These are phyloP conservation scores for Micractinium sp. DNA, from an alignment of 139 green algal species.

Conservation along the genomic window DNA sequence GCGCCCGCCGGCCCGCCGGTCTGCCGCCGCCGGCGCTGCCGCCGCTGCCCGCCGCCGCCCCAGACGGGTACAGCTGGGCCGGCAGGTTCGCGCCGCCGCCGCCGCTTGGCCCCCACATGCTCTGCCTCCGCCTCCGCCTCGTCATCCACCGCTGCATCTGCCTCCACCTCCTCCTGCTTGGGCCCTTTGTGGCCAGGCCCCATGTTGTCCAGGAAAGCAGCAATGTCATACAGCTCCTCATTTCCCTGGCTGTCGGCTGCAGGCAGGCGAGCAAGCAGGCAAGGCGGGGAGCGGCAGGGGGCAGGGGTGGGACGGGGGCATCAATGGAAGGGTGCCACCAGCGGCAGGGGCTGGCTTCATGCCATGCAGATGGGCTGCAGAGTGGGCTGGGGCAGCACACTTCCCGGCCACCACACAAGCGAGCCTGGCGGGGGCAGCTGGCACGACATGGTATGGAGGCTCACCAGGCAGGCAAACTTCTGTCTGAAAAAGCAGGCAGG, in stretches of 20 bases:
- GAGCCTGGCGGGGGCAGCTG: too few relatives aligned
- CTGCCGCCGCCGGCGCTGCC: not conserved
- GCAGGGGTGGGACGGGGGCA: not conserved
- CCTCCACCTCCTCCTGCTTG: not conserved
- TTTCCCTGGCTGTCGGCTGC: conserved; percentile 10
- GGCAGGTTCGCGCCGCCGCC: not conserved
- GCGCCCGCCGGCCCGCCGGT: not conserved
- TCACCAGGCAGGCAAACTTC: too few relatives aligned
- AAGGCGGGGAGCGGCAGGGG: not conserved
- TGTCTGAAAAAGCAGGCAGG: too few relatives aligned
- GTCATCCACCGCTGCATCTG: not conserved
- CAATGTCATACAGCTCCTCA: conserved; percentile 30
- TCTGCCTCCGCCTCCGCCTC: not conserved
- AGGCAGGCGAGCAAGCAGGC: not conserved
- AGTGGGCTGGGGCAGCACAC: too few relatives aligned
- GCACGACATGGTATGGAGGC: too few relatives aligned
- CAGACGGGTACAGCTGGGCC: not conserved
- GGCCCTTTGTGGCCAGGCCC: not conserved
- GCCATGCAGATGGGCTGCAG: too few relatives aligned
- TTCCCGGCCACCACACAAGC: too few relatives aligned
- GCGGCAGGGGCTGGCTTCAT: too few relatives aligned
- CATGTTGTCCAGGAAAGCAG: conserved; percentile 25
- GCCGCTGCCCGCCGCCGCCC: not conserved
- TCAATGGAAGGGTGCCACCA: too few relatives aligned
- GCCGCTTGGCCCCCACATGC: not conserved